Conservation (phyloP, 805 yeast species). For the Jamesozyma rosinii region DNA sequence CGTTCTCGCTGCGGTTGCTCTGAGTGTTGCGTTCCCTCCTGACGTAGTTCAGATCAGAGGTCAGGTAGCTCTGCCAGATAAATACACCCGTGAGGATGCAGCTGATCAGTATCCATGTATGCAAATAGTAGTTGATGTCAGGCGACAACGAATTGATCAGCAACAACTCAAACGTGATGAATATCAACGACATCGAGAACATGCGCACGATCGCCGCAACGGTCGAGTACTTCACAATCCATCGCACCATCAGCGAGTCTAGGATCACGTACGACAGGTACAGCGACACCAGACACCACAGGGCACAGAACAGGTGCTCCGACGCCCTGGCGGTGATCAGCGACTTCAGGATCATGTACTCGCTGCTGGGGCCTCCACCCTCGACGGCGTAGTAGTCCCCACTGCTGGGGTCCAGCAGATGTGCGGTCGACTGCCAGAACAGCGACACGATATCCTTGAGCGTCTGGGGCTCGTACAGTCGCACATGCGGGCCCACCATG, state of each 20-base stretch:
- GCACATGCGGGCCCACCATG: constrained; percentile 9
- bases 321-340: constrained; percentile 58
- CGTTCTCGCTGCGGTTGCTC: constrained; percentile 3
- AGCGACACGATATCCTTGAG: constrained; percentile 15
- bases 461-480: constrained; percentile 20
- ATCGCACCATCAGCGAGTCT: constrained; percentile 83
- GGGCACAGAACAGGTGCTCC: constrained; percentile 69
- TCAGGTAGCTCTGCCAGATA: constrained; percentile 79
- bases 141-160: constrained; percentile 61
- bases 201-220: constrained; percentile 83
- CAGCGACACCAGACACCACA: constrained; percentile 91
- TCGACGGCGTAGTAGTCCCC: background rate
- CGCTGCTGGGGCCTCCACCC: background rate
- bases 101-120: constrained; percentile 87
- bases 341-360: constrained; percentile 15
- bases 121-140: constrained; percentile 63
- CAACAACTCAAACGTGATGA: constrained; percentile 61
- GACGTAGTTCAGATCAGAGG: constrained; percentile 53
- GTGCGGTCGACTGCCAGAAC: constrained; percentile 17
- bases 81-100: constrained; percentile 73
- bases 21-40: constrained; percentile 7
- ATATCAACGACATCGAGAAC: constrained; percentile 68
- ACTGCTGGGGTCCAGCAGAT: no score
- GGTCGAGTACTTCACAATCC: constrained; percentile 86
- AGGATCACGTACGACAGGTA: constrained; percentile 74